Base-by-base conservation (phyloP, 2,329 filamentous ascomycete genomes). In the Dothistroma septosporum region DNA sequence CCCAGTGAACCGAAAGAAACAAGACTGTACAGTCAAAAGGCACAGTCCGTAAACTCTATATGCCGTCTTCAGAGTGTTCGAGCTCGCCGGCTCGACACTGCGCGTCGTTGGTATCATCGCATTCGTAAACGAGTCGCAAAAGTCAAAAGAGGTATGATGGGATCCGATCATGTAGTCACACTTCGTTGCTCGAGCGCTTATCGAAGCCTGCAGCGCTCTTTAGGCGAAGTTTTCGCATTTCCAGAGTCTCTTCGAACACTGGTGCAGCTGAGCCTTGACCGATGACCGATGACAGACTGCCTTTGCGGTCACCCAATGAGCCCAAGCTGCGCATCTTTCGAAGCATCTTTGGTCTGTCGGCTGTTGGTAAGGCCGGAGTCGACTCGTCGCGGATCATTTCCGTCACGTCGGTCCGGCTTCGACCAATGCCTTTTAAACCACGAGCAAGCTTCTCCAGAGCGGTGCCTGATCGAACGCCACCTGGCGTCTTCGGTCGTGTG, bases 371-470 rank as follows among this genome's bases (percentile, higher is more conserved):
- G 14, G 56, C 22, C 9, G 54, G 57, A 16, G 55, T 28, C 28
- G 55, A 53, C 12, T 64, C 55, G 19, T 65, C 65, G 28, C 63
- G 53, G 35, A 76, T 74, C 59, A 79, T 77, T 64, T 81, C 78
- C 24, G 79, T 77, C n/a, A 83, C 77, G 46, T 84, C 79, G 4
- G 76, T 76, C 61, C 77, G 77, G 53, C 79, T 79, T 56, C 83
- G 82, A 52, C 82, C 81, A 72, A 87, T 85, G 65, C 82, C 81
- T 63, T 80, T 81, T 64, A 87, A 76, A 64, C 86, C 84, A 41
- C 82, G 79, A 11, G 83, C 82, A 61, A 87, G 80, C 67, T 82
- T 82, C 73, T 87, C 84, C 11, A 87, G 74, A n/a, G 80, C 78
- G 50, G 81, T 84, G 35, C 78, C 77, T 19, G 76, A 70, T 48